These are phyloP conservation scores for Neofusicoccum sp. DNA, from an alignment of 2,329 filamentous ascomycete genomes.

Conservation along the genomic window DNA sequence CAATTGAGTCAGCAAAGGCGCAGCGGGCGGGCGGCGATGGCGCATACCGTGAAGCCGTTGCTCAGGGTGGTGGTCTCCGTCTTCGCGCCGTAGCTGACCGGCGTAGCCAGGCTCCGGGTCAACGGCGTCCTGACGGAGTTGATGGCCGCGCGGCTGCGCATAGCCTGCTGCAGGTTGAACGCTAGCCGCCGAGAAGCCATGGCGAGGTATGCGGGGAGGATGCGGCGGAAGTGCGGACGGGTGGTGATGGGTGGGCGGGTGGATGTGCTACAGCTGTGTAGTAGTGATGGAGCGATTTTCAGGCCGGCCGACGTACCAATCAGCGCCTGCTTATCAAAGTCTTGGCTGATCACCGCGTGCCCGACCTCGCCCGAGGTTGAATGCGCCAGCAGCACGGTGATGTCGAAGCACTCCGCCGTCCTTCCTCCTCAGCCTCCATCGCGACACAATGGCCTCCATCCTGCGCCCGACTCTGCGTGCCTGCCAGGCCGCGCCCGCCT, in stretches of 20 bases:
- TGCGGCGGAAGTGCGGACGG: slow-evolving; percentile 31
- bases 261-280: slow-evolving; percentile 30
- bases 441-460: slow-evolving; percentile 51
- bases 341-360: slow-evolving; percentile 17
- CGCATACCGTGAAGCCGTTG: slow-evolving; percentile 89
- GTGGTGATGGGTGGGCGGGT: slow-evolving; percentile 53
- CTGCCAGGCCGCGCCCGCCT: slow-evolving; percentile 40
- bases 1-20: slow-evolving; percentile 34
- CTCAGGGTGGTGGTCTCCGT: slow-evolving; percentile 94
- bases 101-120: slow-evolving; percentile 86
- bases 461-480: slow-evolving; percentile 50
- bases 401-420: background rate
- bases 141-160: slow-evolving; percentile 83
- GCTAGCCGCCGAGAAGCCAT: slow-evolving; percentile 98
- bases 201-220: slow-evolving; percentile 31
- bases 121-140: slow-evolving; percentile 70
- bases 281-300: slow-evolving; percentile 16
- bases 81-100: slow-evolving; percentile 70
- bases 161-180: slow-evolving; percentile 85
- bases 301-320: slow-evolving; percentile 8
- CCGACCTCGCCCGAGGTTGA: too few species aligned
- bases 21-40: slow-evolving; percentile 19
- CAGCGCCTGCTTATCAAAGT: slow-evolving; percentile 5
- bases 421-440: background rate
- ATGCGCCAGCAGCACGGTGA: slow-evolving; percentile 13